Evolutionary conservation across 176 grass and related monocot species (phyloP), one percentile per base, ranked within the genome.

Genomic region (Phoenix dactylifera): DNA sequence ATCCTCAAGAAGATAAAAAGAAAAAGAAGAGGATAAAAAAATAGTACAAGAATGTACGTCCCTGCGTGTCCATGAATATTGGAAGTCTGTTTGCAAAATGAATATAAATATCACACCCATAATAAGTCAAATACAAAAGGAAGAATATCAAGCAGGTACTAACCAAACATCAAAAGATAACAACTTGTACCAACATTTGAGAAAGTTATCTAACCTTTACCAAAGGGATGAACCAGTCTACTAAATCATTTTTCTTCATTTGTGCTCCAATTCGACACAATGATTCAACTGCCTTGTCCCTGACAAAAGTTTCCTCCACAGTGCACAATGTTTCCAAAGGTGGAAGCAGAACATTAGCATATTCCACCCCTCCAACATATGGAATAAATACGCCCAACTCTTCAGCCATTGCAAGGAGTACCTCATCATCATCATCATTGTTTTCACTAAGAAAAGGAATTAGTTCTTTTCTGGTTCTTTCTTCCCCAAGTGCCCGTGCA

Each of bases 361-460:
- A 80, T 23, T 97, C 84, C 64, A 97, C 81, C 17, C 92, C 92
- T 16, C 92, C 92, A 50, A 97, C 84, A 73, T 97, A 97, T 56
- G 87, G 84, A 66, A 97, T 97, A 16, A 97, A 97, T 26, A 88
- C 81, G 7, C 92, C 92, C 69, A 97, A 72, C 55, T 97, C 93
- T 72, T 97, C 93, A 5, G 93, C 93, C 87, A 97, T 97, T 18
- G 81, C 84, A 65, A 97, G 93, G 60, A 97, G 93, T 54, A 97
- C 93, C 73, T 91, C 93, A 67, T 97, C 93, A 58, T 97, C 87
- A 30, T 97, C 93, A 0, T 88, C 93, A 69, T 97, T 97, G 73
- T 97, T 97, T 80, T 97, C 93, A 60, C 87, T 85, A 4, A 97
- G 83, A 35, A 97, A 97, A 17, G 93, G 93, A 70, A 97, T 88